Evolutionary conservation across 176 grass and related monocot genomes (phyloP), one percentile per base, ranked within the genome.

Genomic region (Cocos nucifera): DNA sequence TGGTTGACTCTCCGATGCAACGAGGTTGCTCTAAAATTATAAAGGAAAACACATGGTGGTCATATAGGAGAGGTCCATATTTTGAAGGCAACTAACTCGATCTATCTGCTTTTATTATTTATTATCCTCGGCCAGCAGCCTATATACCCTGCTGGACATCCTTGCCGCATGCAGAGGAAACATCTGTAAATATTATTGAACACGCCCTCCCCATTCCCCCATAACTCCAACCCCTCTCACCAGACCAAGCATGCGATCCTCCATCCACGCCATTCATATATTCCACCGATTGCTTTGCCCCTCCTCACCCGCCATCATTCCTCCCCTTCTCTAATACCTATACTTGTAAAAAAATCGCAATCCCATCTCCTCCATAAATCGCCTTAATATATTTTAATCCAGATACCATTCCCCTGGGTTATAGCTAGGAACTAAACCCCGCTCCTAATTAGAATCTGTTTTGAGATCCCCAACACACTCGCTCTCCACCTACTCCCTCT

Each of bases 221-320:
- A 73, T 63, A 39, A 59, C 59, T 30, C 25, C 50, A 72, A 39
- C 50, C 49, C 59, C 8, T 29, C 58, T 68, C 52, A 2, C 69
- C 58, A 72, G 70, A 73, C 70, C 70, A 63, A 73, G 70, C 70
- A 73, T 73, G 70, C 70, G 25, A 51, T 73, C 69, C 25, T 48
- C 70, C 59, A 35, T 73, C 59, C 57, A 71, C 39, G 69, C 67
- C 67, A 57, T 59, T 48, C 59, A 59, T 21, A 21, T 21, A 25
- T 73, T 14, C 49, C 70, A 58, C 17, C 10, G 35, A 44, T 60
- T 50, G 17, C 49, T 19, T 59, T 9, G 20, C 24, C 21, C 17
- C 19, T 15, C 5, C 21, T 12, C 67, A 21, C 28, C 22, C 56
- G 19, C n/a, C 22, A 59, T 71, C 48, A 71, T 61, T 28, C 17